phyloP scores from a whole-genome alignment of 2,329 filamentous ascomycete species.

The Exserohilum turcica region DNA sequence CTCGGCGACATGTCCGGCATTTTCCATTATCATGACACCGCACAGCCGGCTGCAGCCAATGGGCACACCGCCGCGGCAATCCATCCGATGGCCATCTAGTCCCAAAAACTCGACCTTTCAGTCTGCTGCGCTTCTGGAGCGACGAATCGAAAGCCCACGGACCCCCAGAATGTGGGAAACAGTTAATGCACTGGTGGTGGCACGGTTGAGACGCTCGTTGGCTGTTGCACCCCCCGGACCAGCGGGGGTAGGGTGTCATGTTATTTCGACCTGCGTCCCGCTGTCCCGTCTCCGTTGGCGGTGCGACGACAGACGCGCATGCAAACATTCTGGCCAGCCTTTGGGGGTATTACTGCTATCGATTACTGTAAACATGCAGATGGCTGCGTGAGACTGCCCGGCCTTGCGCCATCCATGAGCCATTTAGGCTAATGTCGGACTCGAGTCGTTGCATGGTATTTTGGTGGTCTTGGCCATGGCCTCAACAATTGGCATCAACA shows the following conservation, averaged over 20 bases:
- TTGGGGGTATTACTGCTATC: neutral
- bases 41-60: conserved; percentile 1
- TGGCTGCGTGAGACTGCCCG: conserved; percentile 1
- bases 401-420: conserved; percentile 2
- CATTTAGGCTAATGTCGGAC: conserved; percentile 11
- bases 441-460: conserved; percentile 1
- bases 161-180: no score
- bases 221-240: conserved; percentile 28
- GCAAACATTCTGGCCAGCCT: conserved; percentile 1
- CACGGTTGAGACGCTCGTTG: conserved; percentile 21
- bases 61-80: neutral
- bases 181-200: conserved; percentile 5
- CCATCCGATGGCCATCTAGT: neutral
- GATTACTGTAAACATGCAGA: neutral
- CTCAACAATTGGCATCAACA: neutral
- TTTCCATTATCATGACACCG: conserved; percentile 26
- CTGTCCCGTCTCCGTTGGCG: conserved; percentile 17
- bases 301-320: conserved; percentile 1
- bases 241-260: conserved; percentile 26
- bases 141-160: conserved; percentile 6
- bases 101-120: neutral
- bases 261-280: conserved; percentile 15
- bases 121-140: conserved; percentile 11
- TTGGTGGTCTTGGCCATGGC: neutral
- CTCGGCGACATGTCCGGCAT: conserved; percentile 31